These are phyloP conservation scores for Herpetomonas samuelpessoai DNA, from an alignment of 208 protist genomes.

Conservation along the genomic window DNA sequence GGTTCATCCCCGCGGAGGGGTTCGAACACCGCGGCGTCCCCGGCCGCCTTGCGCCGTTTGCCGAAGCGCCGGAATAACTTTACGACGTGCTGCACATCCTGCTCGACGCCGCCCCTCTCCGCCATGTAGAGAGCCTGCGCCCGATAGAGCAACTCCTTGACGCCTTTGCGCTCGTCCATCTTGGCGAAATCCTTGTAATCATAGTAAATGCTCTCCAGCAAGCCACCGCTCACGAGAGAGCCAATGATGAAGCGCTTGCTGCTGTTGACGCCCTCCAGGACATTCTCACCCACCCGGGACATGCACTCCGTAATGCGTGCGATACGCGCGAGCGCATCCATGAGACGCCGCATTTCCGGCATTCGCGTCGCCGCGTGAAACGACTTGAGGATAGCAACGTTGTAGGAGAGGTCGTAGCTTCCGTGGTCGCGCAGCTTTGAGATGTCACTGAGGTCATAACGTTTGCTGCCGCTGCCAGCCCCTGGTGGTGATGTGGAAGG, in stretches of 20 bases:
- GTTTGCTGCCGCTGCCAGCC: background rate
- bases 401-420: conserved; percentile 45
- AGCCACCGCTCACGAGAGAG: conserved; percentile 34
- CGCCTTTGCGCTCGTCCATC: conserved; percentile 31
- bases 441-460: conserved; percentile 49
- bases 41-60: background rate
- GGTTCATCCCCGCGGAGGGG: background rate
- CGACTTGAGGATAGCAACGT: conserved; percentile 28
- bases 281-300: conserved; percentile 46
- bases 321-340: conserved; percentile 33
- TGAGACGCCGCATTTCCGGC: conserved; percentile 22
- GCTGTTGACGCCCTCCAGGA: conserved; percentile 52
- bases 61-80: conserved; percentile 17
- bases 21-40: background rate
- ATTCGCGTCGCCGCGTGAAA: conserved; percentile 10
- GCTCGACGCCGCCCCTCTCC: conserved; percentile 37
- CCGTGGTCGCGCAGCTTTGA: conserved; percentile 57
- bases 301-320: conserved; percentile 32
- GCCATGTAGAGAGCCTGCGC: conserved; percentile 43
- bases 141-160: conserved; percentile 32
- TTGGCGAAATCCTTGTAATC: conserved; percentile 38
- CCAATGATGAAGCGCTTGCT: conserved; percentile 64
- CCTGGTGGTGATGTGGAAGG: no score
- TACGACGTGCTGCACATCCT: conserved; percentile 39
- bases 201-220: conserved; percentile 30